Conservation (phyloP, 2,329 filamentous ascomycete species). For the Penicillium thymicola region DNA sequence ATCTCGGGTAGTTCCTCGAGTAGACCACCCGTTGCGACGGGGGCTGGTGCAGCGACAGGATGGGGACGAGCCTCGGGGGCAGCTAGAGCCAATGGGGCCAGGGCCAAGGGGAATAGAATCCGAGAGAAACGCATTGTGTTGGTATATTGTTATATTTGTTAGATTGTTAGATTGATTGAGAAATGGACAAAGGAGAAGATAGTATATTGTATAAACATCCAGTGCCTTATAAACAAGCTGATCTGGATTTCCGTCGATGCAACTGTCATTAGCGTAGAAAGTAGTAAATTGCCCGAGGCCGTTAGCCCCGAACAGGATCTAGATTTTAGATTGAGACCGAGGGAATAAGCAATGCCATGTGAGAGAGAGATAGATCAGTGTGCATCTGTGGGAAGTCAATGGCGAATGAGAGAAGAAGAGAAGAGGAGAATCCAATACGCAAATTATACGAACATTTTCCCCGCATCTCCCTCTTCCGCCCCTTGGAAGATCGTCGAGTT, state of each 20-base stretch:
- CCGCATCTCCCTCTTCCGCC: conserved; percentile 2
- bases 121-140: conserved; percentile 23
- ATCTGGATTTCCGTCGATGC: neutral
- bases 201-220: too few relatives aligned
- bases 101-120: conserved; percentile 17
- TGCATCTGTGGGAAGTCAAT: neutral
- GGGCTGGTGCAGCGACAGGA: conserved; percentile 23
- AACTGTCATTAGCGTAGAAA: too few relatives aligned
- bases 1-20: conserved; percentile 27
- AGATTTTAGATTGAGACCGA: neutral
- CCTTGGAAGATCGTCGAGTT: conserved; percentile 7
- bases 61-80: conserved; percentile 21
- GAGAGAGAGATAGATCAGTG: neutral
- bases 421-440: neutral
- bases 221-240: conserved; percentile 5
- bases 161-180: neutral
- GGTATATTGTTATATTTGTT: neutral
- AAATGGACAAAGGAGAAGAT: neutral
- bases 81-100: conserved; percentile 19
- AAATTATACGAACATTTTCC: neutral
- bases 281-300: neutral
- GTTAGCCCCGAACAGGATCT: neutral
- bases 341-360: conserved; percentile 4
- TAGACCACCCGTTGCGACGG: conserved; percentile 20
- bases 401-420: neutral